Evolutionary conservation across 306 rosid species (phyloP), one percentile per base, ranked within the genome.

Genomic region (Malus sylvestris): DNA sequence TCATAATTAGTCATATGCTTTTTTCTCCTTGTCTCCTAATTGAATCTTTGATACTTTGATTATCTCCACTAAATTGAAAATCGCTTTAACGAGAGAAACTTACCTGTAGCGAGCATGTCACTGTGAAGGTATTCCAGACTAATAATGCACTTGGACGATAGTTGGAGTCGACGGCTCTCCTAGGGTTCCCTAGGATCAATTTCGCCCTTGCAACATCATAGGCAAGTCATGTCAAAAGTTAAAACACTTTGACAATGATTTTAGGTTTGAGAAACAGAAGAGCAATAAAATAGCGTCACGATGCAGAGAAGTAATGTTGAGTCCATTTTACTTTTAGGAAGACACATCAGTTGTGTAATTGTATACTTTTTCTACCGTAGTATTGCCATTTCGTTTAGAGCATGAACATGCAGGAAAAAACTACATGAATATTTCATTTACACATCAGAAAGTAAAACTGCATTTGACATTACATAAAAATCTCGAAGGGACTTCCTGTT

Each of bases 21-120:
- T 69, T 68, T 51, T 49, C 71, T 53, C 15, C 45, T 71, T 78
- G 81, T 86, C 85, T 76, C 85, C 84, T 78, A 79, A 85, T 20
- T 52, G 3, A 5, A 18, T 18, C 33, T 68, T 76, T 79, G 78
- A 25, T 73, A 83, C 75, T 83, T 77, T 70, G 67, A 51, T 69
- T 62, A 10, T 49, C 44, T 30, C 20, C 30, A 71, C 44, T 12
- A 9, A 42, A 42, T 10, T 42, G 12, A 42, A 42, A 42, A 42
- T 42, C 1, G 1, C 45, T 42, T 42, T 42, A 42, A 42, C 12
- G 3, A 42, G 1, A 2, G 12, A 42, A 42, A 42, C 12, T 42
- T 40, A 9, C 11, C 11, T 2, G 12, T 42, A 42, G 12, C 12
- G 3, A 9, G 12, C 1, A 9, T 42, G 45, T 4, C 44, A 8